These are phyloP conservation scores for Prunus dulcis DNA, from an alignment of 306 rosid species.

Conservation along the genomic window DNA sequence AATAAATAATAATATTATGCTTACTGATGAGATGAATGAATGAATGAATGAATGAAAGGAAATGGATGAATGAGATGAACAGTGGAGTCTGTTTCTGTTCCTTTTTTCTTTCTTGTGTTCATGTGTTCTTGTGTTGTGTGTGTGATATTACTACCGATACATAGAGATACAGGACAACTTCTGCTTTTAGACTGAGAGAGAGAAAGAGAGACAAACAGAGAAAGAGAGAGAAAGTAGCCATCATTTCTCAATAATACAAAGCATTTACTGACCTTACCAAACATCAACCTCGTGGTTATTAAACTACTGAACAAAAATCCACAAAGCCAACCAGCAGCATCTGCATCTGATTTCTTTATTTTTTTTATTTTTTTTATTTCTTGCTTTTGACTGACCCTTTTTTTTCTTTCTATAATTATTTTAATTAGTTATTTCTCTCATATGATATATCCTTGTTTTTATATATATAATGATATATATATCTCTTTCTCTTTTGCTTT, in stretches of 20 bases:
- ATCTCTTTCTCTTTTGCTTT: background rate
- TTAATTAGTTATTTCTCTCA: background rate
- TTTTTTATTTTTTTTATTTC: background rate
- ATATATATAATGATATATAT: background rate
- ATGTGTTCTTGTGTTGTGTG: no score
- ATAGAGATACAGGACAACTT: constrained; percentile 58
- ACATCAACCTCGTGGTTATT: constrained; percentile 69
- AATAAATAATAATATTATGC: no score
- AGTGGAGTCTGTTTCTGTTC: constrained; percentile 40
- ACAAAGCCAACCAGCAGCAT: constrained; percentile 15
- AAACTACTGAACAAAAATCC: constrained; percentile 39
- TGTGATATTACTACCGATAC: background rate
- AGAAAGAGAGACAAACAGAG: constrained; percentile 15
- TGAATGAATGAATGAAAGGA: constrained; percentile 25
- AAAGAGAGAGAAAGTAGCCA: constrained; percentile 55
- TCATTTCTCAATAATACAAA: constrained; percentile 95
- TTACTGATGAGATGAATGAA: background rate
- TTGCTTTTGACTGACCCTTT: background rate
- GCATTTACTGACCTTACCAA: constrained; percentile 78
- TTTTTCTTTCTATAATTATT: no score
- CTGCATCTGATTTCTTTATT: constrained; percentile 22
- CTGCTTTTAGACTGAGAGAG: constrained; percentile 57
- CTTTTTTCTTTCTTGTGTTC: background rate
- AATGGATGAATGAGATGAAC: constrained; percentile 37
- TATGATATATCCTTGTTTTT: background rate